Base-by-base conservation (phyloP, 805 yeast genomes). In the Soucietia sequanensis region DNA sequence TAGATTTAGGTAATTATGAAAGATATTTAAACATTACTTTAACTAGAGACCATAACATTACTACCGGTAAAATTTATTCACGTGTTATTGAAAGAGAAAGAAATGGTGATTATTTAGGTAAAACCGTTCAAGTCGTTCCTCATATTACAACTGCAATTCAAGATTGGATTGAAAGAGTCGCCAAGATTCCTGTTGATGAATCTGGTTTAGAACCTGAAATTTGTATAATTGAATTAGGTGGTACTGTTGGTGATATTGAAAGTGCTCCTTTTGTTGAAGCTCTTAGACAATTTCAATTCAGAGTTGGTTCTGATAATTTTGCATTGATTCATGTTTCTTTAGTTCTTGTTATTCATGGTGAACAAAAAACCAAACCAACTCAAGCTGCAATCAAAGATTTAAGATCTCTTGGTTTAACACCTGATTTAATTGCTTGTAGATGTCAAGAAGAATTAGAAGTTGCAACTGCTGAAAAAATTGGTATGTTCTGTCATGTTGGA, bases 51-150 rank as follows among this genome's bases (percentile, higher is more conserved):
- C 98, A 93, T 72, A 93, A 93, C 69, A 89, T 93, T 62, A 93
- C 99, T 47, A 93, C 99, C 15, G 99, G 99, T 62, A 93, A 93
- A 60, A 88, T 93, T 48, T 93, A 93, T 69, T 84, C 90, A 34
- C 84, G 83, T 48, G 99, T 93, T 38, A 93, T 93, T 58, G 90
- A 90, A 60, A 82, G 77, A 52, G 99, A 91, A 68, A 81, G 99
- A 69, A 86, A 79, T 43, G 99, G 99, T 56, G 98, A 91, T 63
- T 93, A 93, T 56, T 74, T 93, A 55, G 99, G 99, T 52, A 93
- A 93, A 59, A 93, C 99, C n/a, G 99, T 93, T 32, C 99, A 93
- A 70, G 95, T 93, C 49, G 99, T 93, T 50, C 99, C 99, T 27
- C 99, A 93, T 62, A 76, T 93, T 48, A 93, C 99, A 46, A 86